phyloP scores from a whole-genome alignment of 495 filamentous ascomycete genomes.

The Penicillium ucsense region DNA sequence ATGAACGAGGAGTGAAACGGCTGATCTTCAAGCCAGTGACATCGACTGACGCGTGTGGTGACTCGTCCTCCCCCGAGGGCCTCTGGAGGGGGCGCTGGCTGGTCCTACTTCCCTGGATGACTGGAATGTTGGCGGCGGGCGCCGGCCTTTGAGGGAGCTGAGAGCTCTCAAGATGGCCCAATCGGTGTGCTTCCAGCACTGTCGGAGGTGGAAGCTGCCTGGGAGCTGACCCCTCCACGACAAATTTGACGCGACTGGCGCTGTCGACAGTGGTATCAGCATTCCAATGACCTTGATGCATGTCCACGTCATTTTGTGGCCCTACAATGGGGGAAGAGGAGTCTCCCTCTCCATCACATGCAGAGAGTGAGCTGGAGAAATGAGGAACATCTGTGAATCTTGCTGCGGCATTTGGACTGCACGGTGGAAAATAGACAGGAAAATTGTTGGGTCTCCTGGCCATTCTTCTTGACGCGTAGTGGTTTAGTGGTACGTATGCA shows the following conservation, averaged over 20 bases:
- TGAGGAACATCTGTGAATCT: constrained; percentile 14
- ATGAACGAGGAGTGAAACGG: constrained; percentile 16
- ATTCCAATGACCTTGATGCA: constrained; percentile 32
- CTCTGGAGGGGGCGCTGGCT: constrained; percentile 13
- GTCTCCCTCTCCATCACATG: too few species aligned
- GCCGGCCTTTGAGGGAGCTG: constrained; percentile 27
- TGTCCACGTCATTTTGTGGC: constrained; percentile 9
- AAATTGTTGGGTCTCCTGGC: constrained; percentile 34
- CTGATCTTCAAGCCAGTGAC: constrained; percentile 23
- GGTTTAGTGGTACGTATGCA: too few species aligned
- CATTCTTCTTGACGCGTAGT: constrained; percentile 15
- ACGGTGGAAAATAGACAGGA: constrained; percentile 23
- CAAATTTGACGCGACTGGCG: constrained; percentile 33
- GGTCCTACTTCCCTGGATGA: constrained; percentile 18
- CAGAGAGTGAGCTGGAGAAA: constrained; percentile 19
- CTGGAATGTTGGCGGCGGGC: constrained; percentile 35
- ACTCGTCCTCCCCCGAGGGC: constrained; percentile 20
- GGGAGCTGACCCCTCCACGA: constrained; percentile 15
- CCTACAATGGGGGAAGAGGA: too few species aligned
- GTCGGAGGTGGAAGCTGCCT: constrained; percentile 10
- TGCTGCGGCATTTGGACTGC: constrained; percentile 20
- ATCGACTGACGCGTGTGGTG: constrained; percentile 23
- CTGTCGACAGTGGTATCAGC: constrained; percentile 27
- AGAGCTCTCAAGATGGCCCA: constrained; percentile 19
- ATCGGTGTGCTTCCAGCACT: constrained; percentile 21